Base-by-base conservation (phyloP, 2,329 filamentous ascomycete genomes). In the Aschersonia sp. region DNA sequence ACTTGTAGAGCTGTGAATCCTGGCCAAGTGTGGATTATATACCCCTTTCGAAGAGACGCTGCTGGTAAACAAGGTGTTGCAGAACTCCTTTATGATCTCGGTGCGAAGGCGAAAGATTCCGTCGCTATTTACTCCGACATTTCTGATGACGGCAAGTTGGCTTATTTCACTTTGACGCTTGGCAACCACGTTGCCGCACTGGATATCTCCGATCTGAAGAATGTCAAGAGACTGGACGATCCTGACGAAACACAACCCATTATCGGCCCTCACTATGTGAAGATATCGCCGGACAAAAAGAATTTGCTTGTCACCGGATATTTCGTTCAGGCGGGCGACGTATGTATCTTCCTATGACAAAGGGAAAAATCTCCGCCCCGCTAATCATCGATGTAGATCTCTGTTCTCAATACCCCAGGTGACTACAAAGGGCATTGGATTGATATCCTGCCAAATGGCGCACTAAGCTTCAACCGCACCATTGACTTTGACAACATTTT, bases 1-100 rank as follows among this genome's bases (percentile, higher is more conserved):
- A 20, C 20, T 20, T 20, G 20, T 12, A 68, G 64, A 9, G 77
- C 78, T 12, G 77, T 81, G 28, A 69, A 72, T 32, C 69, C 73
- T 3, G 77, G 76, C 7, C 70, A 80, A 55, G 74, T 80, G 53
- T 82, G 77, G 77, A 74, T 80, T 59, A 79, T 82, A 61, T 81
- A 81, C 58, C 78, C 78, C 29, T 73, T 74, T 66, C 73, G 74
- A 52, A 72, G 66, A 51, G 68, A 78, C 54, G 58, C 66, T 5
- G 66, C 73, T 29, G 77, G 77, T 47, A 73, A 74, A 44, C 75
- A 73, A 52, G 78, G 78, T 48, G 69, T 73, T 5, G 71, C 75
- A 4, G 70, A 81, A 59, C 67, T 77, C 0, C 71, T 81, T 30
- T 78, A 68, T 54, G 75, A 79, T 51, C 70, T 81, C 30, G 77